Evolutionary conservation across 495 filamentous ascomycete genomes (phyloP), one percentile per base, ranked within the genome.

Genomic region (Neurospora cerealis): DNA sequence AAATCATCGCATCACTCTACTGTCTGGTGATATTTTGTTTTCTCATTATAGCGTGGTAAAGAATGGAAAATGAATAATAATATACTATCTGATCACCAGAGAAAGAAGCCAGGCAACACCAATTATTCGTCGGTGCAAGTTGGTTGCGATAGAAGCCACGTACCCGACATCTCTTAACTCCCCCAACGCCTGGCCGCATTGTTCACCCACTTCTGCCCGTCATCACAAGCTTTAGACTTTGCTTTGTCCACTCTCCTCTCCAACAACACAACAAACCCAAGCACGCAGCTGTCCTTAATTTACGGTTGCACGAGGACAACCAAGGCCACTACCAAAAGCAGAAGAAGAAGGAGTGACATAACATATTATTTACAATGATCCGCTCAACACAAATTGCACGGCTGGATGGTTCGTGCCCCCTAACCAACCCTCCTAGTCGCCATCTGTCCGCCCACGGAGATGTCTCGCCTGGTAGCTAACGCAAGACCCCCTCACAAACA

Each of bases 331-430:
- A 7, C 5, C 28, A 34, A 0, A 2, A 34, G 17, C 8, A 32
- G 1, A 62, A 2, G 54, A 62, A 62, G 4, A 2, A 54, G 21
- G 10, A 54, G 10, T 54, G 46, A 54, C 38, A 40, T 37, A 70
- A 44, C 24, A 40, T 39, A 69, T 44, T 71, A 39, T 69, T 17
- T 82, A 88, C 78, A 40, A 98, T 98, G 96, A 95, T 98, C 76
- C 92, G 91, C 83, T 96, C 94, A 80, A 99, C 96, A 54, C 93
- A 96, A 81, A 98, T 99, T 78, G 91, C 93, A 70, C 88, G 96
- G 81, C 86, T 99, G 71, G 96, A 99, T 84, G 95, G 95, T 97
- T 84, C 74, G 87, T 73, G 24, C 38, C 74, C 72, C 54, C 54
- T 62, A 62, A 62, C 54, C 15, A 17, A 3, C 21, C 11, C 60